Percentiles rank a stretch among this genome's conserved stretches.
Conservation (phyloP, 164 flowering plant species). For the Protea cynaroides region DNA sequence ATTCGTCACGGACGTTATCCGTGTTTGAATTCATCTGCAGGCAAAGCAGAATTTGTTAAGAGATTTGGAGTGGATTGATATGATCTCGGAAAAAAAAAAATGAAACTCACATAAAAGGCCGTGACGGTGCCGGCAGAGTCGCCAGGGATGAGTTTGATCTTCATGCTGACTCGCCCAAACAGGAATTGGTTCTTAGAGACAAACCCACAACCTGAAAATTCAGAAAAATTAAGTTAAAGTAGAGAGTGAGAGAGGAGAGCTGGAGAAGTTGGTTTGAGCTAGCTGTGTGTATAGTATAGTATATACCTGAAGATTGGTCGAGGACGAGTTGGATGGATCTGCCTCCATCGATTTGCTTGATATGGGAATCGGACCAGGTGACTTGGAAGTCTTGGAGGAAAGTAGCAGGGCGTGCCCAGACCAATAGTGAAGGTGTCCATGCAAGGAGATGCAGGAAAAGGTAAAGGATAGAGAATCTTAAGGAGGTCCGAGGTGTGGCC, state of each 20-base stretch:
- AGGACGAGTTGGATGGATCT: conserved; percentile 40
- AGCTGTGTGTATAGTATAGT: neutral
- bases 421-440: conserved; percentile 9
- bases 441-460: conserved; percentile 12
- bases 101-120: conserved; percentile 43
- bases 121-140: conserved; percentile 76
- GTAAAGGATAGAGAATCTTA: neutral
- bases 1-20: conserved; percentile 37
- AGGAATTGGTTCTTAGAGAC: conserved; percentile 44
- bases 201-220: conserved; percentile 52
- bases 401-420: conserved; percentile 36
- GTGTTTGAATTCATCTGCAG: conserved; percentile 51
- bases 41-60: too few species aligned
- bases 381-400: conserved; percentile 38
- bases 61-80: too few species aligned
- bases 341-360: conserved; percentile 40
- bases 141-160: conserved; percentile 56
- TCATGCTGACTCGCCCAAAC: conserved; percentile 56
- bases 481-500: conserved; percentile 9
- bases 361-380: conserved; percentile 47
- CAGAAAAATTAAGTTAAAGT: neutral
- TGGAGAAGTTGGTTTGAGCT: too few species aligned
- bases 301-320: conserved; percentile 46
- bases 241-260: neutral
- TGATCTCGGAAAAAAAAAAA: neutral